Base-by-base conservation (phyloP, 176 grass and related monocot species). In the Ananas comosus region DNA sequence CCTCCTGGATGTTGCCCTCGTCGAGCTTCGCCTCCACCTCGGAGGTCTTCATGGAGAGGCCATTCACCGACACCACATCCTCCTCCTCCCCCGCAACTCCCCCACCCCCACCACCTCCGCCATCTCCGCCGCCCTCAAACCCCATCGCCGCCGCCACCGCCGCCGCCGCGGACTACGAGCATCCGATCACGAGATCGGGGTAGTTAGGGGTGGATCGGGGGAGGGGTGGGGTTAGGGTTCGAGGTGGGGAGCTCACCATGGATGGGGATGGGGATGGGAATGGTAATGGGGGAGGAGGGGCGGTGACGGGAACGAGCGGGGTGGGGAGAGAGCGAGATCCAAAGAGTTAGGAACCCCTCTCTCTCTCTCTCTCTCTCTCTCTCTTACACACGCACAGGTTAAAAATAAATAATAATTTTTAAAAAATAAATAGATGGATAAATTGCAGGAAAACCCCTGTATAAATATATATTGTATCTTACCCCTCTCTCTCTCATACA, bases 1-100 rank as follows among this genome's bases (percentile, higher is more conserved):
- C 95, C 80, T 99, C 90, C 76, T 87, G 84, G 74, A 99, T 99
- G 87, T 99, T 94, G 51, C 87, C 90, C 7, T 99, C 90, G 61
- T 99, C 94, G 69, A 85, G 72, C 85, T 77, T 86, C 47, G 82
- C 85, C 52, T 92, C 91, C 49, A 77, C 74, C 63, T 88, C 89
- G 7, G 86, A 80, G 9, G 76, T 73, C 76, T 85, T 85, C 57
- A 80, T 48, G 13, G 68, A 74, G 59, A 85, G 29, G 48, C 86
- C 81, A 29, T 74, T 76, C 33, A 74, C 74, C 61, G 83, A 68
- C 52, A 77, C 48, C 78, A 69, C 24, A 53, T 28, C 14, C 24
- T 77, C 63, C 16, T 70, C 70, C 65, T 70, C 78, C 83, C 64
- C 79, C 53, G 50, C 52, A n/a, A 11, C 58, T 66, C 66, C 76